Evolutionary conservation across 768 basidiomycete species (phyloP).

Genomic region (Mrakia frigida): DNA sequence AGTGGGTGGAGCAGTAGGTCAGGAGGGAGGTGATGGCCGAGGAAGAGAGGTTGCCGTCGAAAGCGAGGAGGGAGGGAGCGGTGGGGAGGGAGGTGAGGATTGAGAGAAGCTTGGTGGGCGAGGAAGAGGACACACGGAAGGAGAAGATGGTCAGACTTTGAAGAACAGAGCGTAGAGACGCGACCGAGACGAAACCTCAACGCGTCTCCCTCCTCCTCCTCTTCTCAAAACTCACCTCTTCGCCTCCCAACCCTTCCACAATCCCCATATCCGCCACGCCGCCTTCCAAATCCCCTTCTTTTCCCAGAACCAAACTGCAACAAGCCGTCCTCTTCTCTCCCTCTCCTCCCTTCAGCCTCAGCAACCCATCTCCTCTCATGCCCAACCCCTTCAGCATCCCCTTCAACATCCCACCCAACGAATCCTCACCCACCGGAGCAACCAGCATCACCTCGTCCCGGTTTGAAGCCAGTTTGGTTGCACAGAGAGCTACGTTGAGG

Average conservation of each 20-base stretch:
- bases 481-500: constrained; percentile 84
- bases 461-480: constrained; percentile 55
- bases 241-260: constrained; percentile 52
- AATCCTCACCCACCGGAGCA: constrained; percentile 67
- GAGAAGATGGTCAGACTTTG: no score
- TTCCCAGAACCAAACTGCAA: constrained; percentile 79
- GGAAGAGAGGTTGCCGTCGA: constrained; percentile 71
- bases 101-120: background rate
- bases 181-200: background rate
- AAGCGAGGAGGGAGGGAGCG: constrained; percentile 57
- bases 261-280: constrained; percentile 87
- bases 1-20: constrained; percentile 47
- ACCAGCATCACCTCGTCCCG: constrained; percentile 54
- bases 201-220: no score
- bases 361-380: constrained; percentile 74
- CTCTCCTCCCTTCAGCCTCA: constrained; percentile 40
- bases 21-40: constrained; percentile 54
- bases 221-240: constrained; percentile 49
- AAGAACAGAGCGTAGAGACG: background rate
- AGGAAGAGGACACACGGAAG: no score
- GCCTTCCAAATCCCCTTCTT: constrained; percentile 62
- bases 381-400: constrained; percentile 58
- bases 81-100: background rate
- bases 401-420: constrained; percentile 63
- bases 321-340: constrained; percentile 61